A percentile compares a stretch with the other conserved stretches of the same genome.
Evolutionary conservation across 495 filamentous ascomycete species (phyloP).

Genomic region (Extremus antarcticus): DNA sequence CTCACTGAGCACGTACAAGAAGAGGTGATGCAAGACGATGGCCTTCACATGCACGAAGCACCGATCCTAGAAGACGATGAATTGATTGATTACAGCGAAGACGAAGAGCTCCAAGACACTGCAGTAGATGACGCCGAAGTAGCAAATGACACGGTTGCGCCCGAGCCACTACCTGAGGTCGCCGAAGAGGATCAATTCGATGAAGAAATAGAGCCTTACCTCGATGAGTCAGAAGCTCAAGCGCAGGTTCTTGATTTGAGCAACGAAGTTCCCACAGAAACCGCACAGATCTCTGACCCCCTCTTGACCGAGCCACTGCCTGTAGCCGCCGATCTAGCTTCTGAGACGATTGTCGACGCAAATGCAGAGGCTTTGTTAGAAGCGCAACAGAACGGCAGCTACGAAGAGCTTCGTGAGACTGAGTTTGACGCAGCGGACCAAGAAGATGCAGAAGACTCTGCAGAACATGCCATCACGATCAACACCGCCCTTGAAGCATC

Average conservation of each 20-base stretch:
- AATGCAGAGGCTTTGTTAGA: background rate
- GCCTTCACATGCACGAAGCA: background rate
- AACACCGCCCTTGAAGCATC: conserved; percentile 4
- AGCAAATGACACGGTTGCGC: background rate
- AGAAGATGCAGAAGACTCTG: background rate
- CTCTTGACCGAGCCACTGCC: background rate
- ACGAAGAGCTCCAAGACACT: conserved; percentile 15
- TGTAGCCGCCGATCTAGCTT: background rate
- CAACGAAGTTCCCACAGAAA: background rate
- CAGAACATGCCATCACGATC: background rate
- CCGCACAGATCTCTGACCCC: background rate
- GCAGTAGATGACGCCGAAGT: conserved; percentile 17
- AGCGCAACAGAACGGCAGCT: background rate
- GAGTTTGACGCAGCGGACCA: background rate
- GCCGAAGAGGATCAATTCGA: conserved; percentile 12
- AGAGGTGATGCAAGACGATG: conserved; percentile 3
- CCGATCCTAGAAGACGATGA: conserved; percentile 22
- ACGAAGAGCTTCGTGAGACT: background rate
- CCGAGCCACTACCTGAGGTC: background rate
- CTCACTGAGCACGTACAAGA: conserved; percentile 3
- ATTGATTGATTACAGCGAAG: conserved; percentile 31
- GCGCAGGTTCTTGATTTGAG: background rate
- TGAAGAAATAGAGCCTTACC: conserved; percentile 24
- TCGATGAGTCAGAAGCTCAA: background rate
- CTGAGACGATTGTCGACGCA: background rate